These are phyloP conservation scores for Gossypium davidsonii DNA, from an alignment of 441 rosid species.

Conservation along the genomic window DNA sequence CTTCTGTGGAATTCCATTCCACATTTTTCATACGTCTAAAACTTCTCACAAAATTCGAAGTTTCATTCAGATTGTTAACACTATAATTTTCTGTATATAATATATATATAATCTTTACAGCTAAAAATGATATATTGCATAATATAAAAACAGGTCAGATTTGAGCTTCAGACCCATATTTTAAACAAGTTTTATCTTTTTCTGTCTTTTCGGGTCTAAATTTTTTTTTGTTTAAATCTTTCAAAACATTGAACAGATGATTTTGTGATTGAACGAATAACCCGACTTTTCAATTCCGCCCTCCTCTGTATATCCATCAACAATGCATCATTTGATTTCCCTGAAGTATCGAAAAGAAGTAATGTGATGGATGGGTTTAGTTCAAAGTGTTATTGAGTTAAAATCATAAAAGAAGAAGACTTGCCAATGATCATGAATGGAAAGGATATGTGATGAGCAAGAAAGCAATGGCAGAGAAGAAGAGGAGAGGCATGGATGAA, in stretches of 20 bases:
- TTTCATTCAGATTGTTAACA: background rate
- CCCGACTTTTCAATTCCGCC: background rate
- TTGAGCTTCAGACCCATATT: too few species aligned
- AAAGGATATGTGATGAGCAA: slow-evolving; percentile 23
- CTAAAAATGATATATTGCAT: background rate
- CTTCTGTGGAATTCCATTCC: background rate
- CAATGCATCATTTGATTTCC: background rate
- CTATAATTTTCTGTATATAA: background rate
- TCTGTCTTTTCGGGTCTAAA: background rate
- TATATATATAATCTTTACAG: background rate
- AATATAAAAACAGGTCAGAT: background rate
- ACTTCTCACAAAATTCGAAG: background rate
- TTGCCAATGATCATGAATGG: background rate
- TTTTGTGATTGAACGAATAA: too few species aligned
- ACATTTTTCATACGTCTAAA: background rate
- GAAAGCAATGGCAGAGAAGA: slow-evolving; percentile 24
- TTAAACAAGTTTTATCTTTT: too few species aligned
- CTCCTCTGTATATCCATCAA: background rate
- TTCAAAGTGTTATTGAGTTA: background rate
- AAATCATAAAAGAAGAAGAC: background rate
- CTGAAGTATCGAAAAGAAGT: background rate
- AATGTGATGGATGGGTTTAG: background rate
- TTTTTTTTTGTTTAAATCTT: background rate
- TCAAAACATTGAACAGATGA: too few species aligned
- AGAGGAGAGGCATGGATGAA: slow-evolving; percentile 17